Conservation (phyloP, 768 basidiomycete genomes). For the Leucosporidium scottii region DNA sequence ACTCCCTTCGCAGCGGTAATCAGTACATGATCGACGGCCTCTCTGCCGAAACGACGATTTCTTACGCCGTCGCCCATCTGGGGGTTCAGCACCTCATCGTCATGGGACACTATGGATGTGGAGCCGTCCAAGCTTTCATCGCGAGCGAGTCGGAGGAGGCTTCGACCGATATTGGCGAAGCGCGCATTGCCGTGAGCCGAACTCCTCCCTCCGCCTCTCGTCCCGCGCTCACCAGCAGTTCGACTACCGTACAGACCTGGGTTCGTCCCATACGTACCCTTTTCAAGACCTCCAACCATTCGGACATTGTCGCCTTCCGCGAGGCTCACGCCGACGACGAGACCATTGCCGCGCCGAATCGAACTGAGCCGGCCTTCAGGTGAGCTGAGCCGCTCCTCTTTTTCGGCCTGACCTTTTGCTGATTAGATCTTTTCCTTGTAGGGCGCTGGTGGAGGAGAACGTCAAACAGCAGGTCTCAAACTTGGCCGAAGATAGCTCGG, state of each 20-base stretch:
- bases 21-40: not conserved
- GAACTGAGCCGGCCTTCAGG: not conserved
- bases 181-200: constrained; percentile 13
- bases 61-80: constrained; percentile 17
- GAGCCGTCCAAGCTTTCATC: constrained; percentile 20
- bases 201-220: not conserved
- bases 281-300: not conserved
- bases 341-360: not conserved
- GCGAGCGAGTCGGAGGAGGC: not conserved
- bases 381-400: not conserved
- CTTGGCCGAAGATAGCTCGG: too few relatives aligned
- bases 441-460: too few relatives aligned
- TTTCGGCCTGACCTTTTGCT: too few relatives aligned
- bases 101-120: constrained; percentile 19
- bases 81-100: constrained; percentile 19
- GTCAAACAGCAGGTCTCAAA: too few relatives aligned
- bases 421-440: too few relatives aligned
- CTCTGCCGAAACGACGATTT: constrained; percentile 12
- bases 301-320: constrained; percentile 18
- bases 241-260: constrained; percentile 4
- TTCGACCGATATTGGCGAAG: constrained; percentile 11
- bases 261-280: constrained; percentile 19
- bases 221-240: not conserved
- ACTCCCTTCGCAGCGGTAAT: too few relatives aligned
- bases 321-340: not conserved